These are phyloP conservation scores for Russula sp. DNA, from an alignment of 768 basidiomycete genomes.

Conservation along the genomic window DNA sequence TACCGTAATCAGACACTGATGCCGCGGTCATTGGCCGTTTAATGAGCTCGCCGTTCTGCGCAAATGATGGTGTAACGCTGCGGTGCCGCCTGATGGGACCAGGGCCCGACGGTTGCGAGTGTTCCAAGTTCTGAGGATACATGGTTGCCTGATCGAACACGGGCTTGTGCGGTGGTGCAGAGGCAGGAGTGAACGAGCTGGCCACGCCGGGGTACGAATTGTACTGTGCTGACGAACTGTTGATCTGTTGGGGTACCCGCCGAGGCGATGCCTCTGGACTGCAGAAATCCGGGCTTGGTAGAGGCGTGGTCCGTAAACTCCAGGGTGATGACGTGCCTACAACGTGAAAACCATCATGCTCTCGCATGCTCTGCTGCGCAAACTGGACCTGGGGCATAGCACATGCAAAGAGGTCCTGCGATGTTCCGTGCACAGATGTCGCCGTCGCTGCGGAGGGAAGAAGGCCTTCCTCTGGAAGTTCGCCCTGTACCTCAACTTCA, in stretches of 20 bases:
- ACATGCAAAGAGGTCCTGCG: constrained; percentile 8
- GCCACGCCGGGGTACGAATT: constrained; percentile 24
- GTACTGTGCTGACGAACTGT: constrained; percentile 14
- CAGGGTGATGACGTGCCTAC: constrained; percentile 19
- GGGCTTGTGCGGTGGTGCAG: constrained; percentile 65
- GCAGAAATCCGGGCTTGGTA: constrained; percentile 18
- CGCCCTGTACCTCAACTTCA: constrained; percentile 23
- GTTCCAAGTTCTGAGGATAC: constrained; percentile 42
- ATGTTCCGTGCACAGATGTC: neutral
- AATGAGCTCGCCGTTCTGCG: constrained; percentile 44
- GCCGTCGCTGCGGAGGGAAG: constrained; percentile 7
- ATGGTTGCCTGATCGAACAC: constrained; percentile 54
- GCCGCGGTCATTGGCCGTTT: constrained; percentile 41
- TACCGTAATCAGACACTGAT: constrained; percentile 14
- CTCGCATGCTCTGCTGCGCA: constrained; percentile 15
- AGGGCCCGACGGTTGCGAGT: constrained; percentile 30
- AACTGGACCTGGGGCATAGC: constrained; percentile 18
- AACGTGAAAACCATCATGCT: constrained; percentile 10
- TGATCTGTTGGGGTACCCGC: constrained; percentile 21
- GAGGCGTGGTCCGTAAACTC: constrained; percentile 12
- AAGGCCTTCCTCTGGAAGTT: constrained; percentile 22
- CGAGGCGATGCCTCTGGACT: constrained; percentile 18
- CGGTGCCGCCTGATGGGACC: constrained; percentile 66
- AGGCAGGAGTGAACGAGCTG: constrained; percentile 43
- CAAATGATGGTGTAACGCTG: constrained; percentile 68